These are phyloP conservation scores for Globomyces pollinis-pini DNA, from an alignment of 192 early-diverging fungal genomes.

Conservation along the genomic window DNA sequence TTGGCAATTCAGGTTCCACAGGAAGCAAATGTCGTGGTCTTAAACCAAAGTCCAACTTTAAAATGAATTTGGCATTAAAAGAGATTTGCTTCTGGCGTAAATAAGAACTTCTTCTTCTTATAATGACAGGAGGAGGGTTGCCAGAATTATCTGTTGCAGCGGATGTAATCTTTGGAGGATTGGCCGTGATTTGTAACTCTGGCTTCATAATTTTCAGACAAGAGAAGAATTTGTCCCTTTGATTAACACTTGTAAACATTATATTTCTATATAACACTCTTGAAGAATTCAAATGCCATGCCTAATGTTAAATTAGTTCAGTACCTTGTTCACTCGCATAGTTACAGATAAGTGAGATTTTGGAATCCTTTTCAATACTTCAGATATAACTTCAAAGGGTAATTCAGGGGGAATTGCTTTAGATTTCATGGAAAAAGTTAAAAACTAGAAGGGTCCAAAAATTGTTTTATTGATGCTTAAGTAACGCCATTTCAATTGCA, in stretches of 20 bases:
- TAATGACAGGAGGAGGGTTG: not conserved
- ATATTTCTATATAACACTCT: not conserved
- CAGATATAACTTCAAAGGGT: conserved; percentile 2
- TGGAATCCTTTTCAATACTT: conserved; percentile 1
- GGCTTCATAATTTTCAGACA: not conserved
- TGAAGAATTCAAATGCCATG: not conserved
- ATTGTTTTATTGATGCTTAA: not conserved
- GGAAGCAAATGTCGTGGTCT: not conserved
- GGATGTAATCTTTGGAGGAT: not conserved
- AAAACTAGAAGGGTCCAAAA: not conserved
- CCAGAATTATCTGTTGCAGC: not conserved
- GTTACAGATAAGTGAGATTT: not conserved
- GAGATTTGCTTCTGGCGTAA: not conserved
- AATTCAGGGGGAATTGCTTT: not conserved
- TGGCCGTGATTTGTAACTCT: not conserved
- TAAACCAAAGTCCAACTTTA: conserved; percentile 4
- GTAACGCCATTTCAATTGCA: conserved; percentile 90
- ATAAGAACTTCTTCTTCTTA: not conserved
- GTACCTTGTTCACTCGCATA: conserved; percentile 6
- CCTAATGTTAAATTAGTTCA: not conserved
- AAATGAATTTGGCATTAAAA: not conserved
- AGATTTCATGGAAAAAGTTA: not conserved
- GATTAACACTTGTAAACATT: conserved; percentile 1
- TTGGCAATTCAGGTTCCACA: not conserved
- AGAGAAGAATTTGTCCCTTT: conserved; percentile 2